phyloP scores from a whole-genome alignment of 208 protist species.

The Porcisia deanei region DNA sequence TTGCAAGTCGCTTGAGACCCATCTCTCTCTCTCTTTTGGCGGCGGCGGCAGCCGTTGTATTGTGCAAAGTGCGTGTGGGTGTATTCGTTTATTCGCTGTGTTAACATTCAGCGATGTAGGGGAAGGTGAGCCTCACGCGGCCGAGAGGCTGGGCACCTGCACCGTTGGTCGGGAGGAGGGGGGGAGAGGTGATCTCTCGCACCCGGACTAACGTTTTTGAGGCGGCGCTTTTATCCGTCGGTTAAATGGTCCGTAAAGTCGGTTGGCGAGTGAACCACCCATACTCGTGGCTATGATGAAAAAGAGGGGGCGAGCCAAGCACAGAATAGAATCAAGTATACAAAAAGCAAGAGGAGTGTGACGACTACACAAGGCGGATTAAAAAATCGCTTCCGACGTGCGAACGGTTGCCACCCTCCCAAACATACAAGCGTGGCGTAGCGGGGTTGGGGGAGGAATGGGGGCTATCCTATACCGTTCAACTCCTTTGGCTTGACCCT shows the following conservation, averaged over 20 bases:
- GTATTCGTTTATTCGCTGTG: no score
- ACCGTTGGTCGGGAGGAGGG: background rate
- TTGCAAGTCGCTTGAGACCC: constrained; percentile 37
- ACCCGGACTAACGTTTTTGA: background rate
- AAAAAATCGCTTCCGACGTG: background rate
- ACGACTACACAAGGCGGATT: background rate
- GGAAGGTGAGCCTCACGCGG: background rate
- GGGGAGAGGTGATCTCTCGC: background rate
- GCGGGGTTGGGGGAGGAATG: background rate
- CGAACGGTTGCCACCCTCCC: no score
- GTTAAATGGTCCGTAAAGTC: background rate
- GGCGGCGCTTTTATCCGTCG: background rate
- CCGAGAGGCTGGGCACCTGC: background rate
- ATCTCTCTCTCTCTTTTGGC: constrained; percentile 5
- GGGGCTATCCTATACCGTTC: background rate
- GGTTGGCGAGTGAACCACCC: background rate
- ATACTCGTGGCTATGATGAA: background rate
- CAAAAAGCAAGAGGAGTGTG: background rate
- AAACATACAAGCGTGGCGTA: background rate
- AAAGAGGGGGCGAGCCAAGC: background rate
- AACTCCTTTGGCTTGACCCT: background rate
- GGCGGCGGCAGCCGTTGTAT: background rate
- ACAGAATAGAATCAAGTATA: background rate
- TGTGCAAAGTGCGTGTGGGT: background rate
- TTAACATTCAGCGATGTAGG: background rate